A percentile compares a stretch with the other conserved stretches of the same genome.
Conservation (phyloP, 2,329 filamentous ascomycete species). For the Paraphaeosphaeria sporulosa region DNA sequence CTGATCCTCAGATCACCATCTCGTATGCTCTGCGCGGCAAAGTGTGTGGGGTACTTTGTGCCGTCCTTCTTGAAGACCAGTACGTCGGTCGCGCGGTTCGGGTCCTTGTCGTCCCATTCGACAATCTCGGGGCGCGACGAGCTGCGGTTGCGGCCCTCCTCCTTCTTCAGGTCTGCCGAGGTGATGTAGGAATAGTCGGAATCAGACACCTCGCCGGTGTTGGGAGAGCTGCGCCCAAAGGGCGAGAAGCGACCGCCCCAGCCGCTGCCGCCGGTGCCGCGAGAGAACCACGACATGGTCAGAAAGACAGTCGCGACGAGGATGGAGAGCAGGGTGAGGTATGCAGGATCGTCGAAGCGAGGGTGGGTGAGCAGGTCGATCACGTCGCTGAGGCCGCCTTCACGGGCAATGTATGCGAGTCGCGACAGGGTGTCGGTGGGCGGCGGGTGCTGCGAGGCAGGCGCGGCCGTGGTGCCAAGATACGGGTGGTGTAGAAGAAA, state of each 20-base stretch:
- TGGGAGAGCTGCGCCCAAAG: conserved; percentile 53
- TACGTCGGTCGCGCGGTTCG: conserved; percentile 69
- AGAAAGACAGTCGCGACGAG: conserved; percentile 51
- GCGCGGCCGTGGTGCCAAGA: conserved; percentile 31
- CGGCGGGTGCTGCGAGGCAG: conserved; percentile 19
- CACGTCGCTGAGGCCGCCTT: conserved; percentile 28
- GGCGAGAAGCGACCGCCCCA: conserved; percentile 58
- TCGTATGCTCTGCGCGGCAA: conserved; percentile 77
- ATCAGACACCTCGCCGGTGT: conserved; percentile 69
- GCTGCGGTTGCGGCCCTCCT: conserved; percentile 32
- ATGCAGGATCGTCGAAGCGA: conserved; percentile 42
- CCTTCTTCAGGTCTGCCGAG: conserved; percentile 70
- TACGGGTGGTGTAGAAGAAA: conserved; percentile 44
- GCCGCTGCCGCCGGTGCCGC: conserved; percentile 44
- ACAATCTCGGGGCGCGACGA: conserved; percentile 47
- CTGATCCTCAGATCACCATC: conserved; percentile 73
- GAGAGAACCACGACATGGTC: conserved; percentile 58
- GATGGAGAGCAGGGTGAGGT: conserved; percentile 42
- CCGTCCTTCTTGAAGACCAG: conserved; percentile 74
- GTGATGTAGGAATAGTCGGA: conserved; percentile 85
- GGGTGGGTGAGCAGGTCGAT: conserved; percentile 37
- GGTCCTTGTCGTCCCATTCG: conserved; percentile 49
- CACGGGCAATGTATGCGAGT: conserved; percentile 28
- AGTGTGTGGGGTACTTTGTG: conserved; percentile 72
- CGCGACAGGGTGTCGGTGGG: conserved; percentile 32